Percentiles rank a stretch among this genome's conserved stretches.
These are phyloP conservation scores for Mesembryanthemum crystallinum DNA, from an alignment of 148 eudicot species.

Conservation along the genomic window DNA sequence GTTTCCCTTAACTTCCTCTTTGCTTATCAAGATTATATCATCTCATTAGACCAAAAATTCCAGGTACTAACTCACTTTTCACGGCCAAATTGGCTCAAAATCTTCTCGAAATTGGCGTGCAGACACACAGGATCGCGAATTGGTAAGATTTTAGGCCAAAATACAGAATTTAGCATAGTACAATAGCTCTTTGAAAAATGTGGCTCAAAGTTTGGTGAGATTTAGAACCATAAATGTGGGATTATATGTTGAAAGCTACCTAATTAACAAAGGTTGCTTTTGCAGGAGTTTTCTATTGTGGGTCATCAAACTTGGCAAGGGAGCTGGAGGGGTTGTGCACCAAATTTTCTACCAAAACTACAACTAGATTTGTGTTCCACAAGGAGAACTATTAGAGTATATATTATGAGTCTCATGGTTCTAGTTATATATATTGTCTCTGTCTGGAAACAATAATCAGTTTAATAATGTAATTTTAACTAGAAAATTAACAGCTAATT, in stretches of 20 bases:
- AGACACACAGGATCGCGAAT: conserved; percentile 30
- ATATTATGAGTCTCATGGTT: too few relatives aligned
- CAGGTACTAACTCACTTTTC: conserved; percentile 41
- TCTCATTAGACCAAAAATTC: not conserved
- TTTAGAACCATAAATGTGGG: not conserved
- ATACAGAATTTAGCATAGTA: not conserved
- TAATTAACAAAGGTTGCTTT: conserved; percentile 4
- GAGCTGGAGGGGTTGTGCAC: conserved; percentile 39
- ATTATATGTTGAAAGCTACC: not conserved
- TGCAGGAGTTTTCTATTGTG: conserved; percentile 50
- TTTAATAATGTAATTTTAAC: too few relatives aligned
- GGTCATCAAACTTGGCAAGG: conserved; percentile 30
- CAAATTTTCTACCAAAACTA: conserved; percentile 38
- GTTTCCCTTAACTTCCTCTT: too few relatives aligned
- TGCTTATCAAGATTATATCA: too few relatives aligned
- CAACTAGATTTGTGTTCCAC: conserved; percentile 48
- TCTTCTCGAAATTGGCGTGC: conserved; percentile 32
- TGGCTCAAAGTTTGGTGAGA: not conserved
- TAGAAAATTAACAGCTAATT: too few relatives aligned
- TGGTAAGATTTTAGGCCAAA: conserved; percentile 22
- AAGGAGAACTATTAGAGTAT: conserved; percentile 40
- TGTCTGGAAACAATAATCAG: too few relatives aligned
- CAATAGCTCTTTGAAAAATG: not conserved
- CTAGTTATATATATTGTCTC: too few relatives aligned
- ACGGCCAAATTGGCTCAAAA: conserved; percentile 37